These are phyloP conservation scores for Epichloe aotearoae DNA, from an alignment of 2,329 filamentous ascomycete species.

Conservation along the genomic window DNA sequence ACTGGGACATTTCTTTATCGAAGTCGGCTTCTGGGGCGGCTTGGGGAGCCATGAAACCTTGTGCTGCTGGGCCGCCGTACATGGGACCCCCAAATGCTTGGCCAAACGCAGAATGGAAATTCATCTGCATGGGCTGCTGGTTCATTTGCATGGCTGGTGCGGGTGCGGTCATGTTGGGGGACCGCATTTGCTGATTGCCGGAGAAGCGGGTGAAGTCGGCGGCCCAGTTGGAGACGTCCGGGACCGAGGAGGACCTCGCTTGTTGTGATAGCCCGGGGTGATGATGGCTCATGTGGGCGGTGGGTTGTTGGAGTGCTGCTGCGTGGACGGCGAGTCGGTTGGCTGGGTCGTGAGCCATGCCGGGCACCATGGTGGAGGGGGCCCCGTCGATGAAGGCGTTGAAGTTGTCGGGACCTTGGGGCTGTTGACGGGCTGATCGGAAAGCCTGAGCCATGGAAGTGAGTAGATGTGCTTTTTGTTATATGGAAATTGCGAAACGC, in stretches of 20 bases:
- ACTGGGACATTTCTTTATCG: slow-evolving; percentile 26
- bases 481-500: no score
- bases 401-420: slow-evolving; percentile 20
- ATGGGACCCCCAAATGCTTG: slow-evolving; percentile 15
- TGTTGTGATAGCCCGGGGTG: slow-evolving; percentile 12
- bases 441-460: slow-evolving; percentile 17
- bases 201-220: slow-evolving; percentile 24
- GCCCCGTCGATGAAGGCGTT: slow-evolving; percentile 22
- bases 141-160: slow-evolving; percentile 13
- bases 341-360: slow-evolving; percentile 20
- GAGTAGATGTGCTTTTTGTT: background rate
- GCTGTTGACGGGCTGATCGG: slow-evolving; percentile 17
- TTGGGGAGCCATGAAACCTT: slow-evolving; percentile 11
- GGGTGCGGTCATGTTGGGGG: slow-evolving; percentile 6
- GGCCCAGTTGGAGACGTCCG: slow-evolving; percentile 20
- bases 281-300: background rate
- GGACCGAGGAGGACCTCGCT: slow-evolving; percentile 11
- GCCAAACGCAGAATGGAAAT: slow-evolving; percentile 19
- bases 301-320: slow-evolving; percentile 14
- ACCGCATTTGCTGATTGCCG: slow-evolving; percentile 12
- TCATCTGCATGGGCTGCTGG: slow-evolving; percentile 11
- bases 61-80: slow-evolving; percentile 13
- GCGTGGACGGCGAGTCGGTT: slow-evolving; percentile 22
- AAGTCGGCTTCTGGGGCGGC: slow-evolving; percentile 21
- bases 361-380: slow-evolving; percentile 13